These are phyloP conservation scores for Aspergillus udagawae DNA, from an alignment of 2,329 filamentous ascomycete species.

Conservation along the genomic window DNA sequence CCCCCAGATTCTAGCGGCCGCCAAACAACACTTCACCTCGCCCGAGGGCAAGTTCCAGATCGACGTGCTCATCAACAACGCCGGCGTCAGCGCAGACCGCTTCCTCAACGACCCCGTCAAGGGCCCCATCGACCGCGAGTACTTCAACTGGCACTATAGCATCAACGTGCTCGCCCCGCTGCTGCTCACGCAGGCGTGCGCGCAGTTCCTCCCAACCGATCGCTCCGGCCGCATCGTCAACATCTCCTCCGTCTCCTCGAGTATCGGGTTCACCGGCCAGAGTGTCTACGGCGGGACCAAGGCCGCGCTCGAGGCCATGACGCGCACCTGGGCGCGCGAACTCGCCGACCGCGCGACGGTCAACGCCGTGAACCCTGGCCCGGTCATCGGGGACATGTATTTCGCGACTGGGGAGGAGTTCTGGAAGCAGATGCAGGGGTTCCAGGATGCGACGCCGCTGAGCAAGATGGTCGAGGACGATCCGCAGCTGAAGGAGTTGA, in stretches of 20 bases:
- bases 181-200: conserved; percentile 68
- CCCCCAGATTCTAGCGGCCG: conserved; percentile 53
- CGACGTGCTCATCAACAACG: conserved; percentile 86
- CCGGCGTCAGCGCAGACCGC: conserved; percentile 55
- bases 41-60: conserved; percentile 56
- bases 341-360: conserved; percentile 60
- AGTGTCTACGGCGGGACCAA: conserved; percentile 64
- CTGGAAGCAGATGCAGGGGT: conserved; percentile 56
- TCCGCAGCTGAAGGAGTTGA: conserved; percentile 52
- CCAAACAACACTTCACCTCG: conserved; percentile 55
- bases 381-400: conserved; percentile 66
- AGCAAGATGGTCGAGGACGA: conserved; percentile 58
- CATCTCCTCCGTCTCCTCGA: conserved; percentile 55
- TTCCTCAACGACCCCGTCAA: conserved; percentile 61
- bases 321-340: conserved; percentile 63
- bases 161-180: conserved; percentile 81
- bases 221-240: conserved; percentile 64
- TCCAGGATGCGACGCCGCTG: conserved; percentile 62
- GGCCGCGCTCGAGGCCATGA: conserved; percentile 65
- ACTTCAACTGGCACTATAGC: conserved; percentile 69
- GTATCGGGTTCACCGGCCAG: conserved; percentile 56
- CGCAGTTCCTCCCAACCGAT: conserved; percentile 66
- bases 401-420: conserved; percentile 54
- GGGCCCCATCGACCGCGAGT: conserved; percentile 55
- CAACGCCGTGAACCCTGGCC: conserved; percentile 64